These are phyloP conservation scores for Anethum foeniculum DNA, from an alignment of 140 eudicot genomes.

Conservation along the genomic window DNA sequence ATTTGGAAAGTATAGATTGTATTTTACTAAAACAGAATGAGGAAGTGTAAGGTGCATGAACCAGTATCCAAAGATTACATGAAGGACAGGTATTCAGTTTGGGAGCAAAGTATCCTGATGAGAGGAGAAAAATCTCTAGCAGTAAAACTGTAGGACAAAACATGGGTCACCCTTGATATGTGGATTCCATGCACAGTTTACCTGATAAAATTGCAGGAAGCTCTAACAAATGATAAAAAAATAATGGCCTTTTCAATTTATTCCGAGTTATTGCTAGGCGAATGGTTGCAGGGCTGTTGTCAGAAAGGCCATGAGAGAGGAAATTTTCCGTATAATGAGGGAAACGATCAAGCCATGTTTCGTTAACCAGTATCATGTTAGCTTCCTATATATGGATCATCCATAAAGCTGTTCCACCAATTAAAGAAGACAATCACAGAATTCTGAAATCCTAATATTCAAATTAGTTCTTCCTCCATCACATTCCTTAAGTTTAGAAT, in stretches of 20 bases:
- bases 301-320: not conserved
- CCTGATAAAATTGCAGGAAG: not conserved
- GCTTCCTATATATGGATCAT: not conserved
- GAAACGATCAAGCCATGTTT: not conserved
- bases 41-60: no score
- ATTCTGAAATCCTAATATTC: not conserved
- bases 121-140: no score
- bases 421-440: no score
- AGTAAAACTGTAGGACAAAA: not conserved
- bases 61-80: no score
- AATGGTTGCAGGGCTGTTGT: not conserved
- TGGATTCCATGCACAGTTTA: not conserved
- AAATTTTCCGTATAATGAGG: not conserved
- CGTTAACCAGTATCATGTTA: not conserved
- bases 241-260: not conserved
- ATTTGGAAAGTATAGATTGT: no score
- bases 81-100: no score
- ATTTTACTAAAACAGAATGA: no score
- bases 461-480: not conserved
- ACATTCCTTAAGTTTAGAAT: not conserved
- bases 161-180: not conserved
- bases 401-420: constrained; percentile 2
- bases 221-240: not conserved
- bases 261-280: not conserved
- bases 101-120: no score